These are phyloP conservation scores for Capsella rubella DNA, from an alignment of 441 rosid species.

Conservation along the genomic window DNA sequence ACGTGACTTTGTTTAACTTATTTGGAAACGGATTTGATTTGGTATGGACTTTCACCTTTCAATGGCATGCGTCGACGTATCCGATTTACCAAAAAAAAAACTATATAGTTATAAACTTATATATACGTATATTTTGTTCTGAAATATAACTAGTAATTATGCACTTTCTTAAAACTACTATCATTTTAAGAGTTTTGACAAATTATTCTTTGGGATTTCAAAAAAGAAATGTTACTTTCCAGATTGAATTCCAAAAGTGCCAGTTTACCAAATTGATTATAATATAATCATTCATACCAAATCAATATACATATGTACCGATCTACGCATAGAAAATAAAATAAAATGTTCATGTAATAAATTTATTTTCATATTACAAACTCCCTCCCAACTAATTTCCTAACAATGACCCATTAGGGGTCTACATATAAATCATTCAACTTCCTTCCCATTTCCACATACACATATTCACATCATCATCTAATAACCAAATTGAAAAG, in stretches of 20 bases:
- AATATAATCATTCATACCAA: background rate
- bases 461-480: slow-evolving; percentile 31
- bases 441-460: slow-evolving; percentile 16
- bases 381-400: slow-evolving; percentile 26
- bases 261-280: background rate
- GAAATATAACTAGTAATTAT: background rate
- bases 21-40: background rate
- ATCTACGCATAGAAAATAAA: background rate
- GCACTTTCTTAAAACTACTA: background rate
- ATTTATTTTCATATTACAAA: slow-evolving; percentile 26
- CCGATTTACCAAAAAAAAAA: background rate
- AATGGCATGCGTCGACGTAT: background rate
- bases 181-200: background rate
- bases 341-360: background rate
- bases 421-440: slow-evolving; percentile 14
- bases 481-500: background rate
- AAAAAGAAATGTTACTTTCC: background rate
- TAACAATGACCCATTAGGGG: slow-evolving; percentile 13
- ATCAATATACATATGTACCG: no score
- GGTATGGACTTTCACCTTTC: background rate
- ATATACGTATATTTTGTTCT: background rate
- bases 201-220: background rate
- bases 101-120: background rate
- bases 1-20: slow-evolving; percentile 3
- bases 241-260: background rate